Base-by-base conservation (phyloP, 1,139 yeast species). In the Wickerhamiella infanticola region DNA sequence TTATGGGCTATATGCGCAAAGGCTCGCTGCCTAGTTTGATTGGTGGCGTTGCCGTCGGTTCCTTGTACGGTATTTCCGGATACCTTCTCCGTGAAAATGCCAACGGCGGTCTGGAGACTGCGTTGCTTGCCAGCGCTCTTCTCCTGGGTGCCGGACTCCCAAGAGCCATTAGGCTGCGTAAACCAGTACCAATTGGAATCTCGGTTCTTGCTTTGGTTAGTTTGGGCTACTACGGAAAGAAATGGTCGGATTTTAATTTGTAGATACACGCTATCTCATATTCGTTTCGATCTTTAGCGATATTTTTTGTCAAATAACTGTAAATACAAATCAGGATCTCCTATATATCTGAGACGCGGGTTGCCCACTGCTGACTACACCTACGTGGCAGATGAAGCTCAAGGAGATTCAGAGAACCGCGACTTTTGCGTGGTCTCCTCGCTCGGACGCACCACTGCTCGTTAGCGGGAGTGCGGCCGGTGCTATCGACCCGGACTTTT, bases 381-480 rank as follows among this genome's bases (percentile, higher is more conserved):
- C 33, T 29, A 29, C 33, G 33, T 29, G 33, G 33, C 33, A 29
- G 33, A 54, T 85, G 56, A 85, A 84, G 65, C 72, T 90, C 56
- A 76, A 77, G 63, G 95, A 86, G 64, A 79, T 85, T 58, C 72
- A 77, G 53, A 74, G 88, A 55, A 84, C 96, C 18, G 86, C 96
- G 43, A 80, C 95, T 36, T 85, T 90, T 65, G 94, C 97, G 44
- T 90, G 97, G 97, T 84, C 95, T 47, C 76, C 70, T 18, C 46
- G 41, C 29, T 45, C 50, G 8, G 45, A 36, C 18, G 38, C 37
- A n/a, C 56, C 56, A 23, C 45, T 45, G 23, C 23, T 54, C 33
- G 53, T 48, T 6, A 77, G 95, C 1, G 98, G 95, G 39, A 81
- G 96, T 0, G 84, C 84, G 24, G 90, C 97, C 0, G 97, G 97